Evolutionary conservation across 148 eudicot genomes (phyloP), one percentile per base, ranked within the genome.

Genomic region (Rhododendron vialii): DNA sequence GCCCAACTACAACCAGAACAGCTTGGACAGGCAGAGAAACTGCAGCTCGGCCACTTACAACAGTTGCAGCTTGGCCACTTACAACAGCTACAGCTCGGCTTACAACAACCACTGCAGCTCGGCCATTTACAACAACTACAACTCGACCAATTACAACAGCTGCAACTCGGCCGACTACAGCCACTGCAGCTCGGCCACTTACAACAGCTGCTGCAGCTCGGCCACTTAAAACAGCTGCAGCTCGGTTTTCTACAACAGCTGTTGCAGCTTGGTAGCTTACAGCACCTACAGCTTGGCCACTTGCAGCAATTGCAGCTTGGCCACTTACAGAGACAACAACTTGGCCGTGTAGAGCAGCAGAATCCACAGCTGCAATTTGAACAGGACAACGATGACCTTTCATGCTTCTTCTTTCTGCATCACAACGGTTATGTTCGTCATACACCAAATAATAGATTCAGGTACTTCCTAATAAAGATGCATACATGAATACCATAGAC

Each of bases 371-470:
- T 36, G 11, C 69, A 81, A 35, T 35, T 81, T 5, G 71, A 57
- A 33, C 71, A 55, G 18, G n/a, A 18, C 24, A 28, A 55, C 9
- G 15, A 33, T 55, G 83, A 57, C 26, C 28, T 3, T 57, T 18
- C 69, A 36, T 55, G 83, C 47, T 81, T 57, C 83, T 80, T 53
- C n/a, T 81, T 81, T 81, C 83, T 81, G 48, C 83, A 81, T 28
- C 7, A 20, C 45, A 57, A 33, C 1, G 41, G 20, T 30, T 81
- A 35, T 18, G 9, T 81, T 55, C 2, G 2, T 55, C 28, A 81
- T 81, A 33, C 13, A 22, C 45, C 26, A 81, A 45, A 35, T 81
- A 53, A 13, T 20, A 57, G 47, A 63, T 33, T 81, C 36, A 38
- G 65, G 36, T 47, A 53, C 41, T 53, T 33, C 65, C 13, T 17